Evolutionary conservation across 805 yeast species (phyloP), one percentile per base, ranked within the genome.

Genomic region (Ogataea glucozyma): DNA sequence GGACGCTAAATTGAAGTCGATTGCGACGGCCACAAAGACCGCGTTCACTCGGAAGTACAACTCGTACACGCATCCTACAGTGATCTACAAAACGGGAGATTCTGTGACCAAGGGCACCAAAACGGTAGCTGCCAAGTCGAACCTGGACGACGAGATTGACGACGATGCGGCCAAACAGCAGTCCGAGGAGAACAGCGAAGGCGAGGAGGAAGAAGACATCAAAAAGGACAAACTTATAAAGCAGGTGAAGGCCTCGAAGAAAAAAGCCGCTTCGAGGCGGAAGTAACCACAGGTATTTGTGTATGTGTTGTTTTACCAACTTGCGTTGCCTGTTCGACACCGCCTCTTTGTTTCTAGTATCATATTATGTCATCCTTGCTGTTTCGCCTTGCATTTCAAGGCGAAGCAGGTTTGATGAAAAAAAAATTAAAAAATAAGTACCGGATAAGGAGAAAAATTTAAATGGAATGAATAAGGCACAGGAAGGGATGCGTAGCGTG

Each of bases 11-110:
- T 52, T 75, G 43, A 87, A 87, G 63, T 75, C 77, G 54, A 73
- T 91, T 4, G 80, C 91, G 8, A 76, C 96, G 1, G 73, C 81
- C n/a, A 80, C 79, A 12, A 95, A 93, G 61, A 70, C 91, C 5
- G 85, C 87, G 6, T 88, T 93, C 64, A 93, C 99, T 0, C 73
- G 96, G 52, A 79, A 75, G 49, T 93, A 93, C 64, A 93, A 93
- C 60, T 62, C 78, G 8, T 66, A 62, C 43, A 67, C 79, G 7
- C 99, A 93, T 66, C 98, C 98, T 2, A 79, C 84, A 1, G 88
- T 95, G 2, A 88, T 86, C 52, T 82, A 82, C 71, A 79, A 77
- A 58, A 79, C 89, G 0, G 91, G 89, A 11, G 73, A 75, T 34
- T 74, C 83, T 7, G 76, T 82, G 5, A 67, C 72, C 3, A 68